Base-by-base conservation (phyloP, 2,329 filamentous ascomycete genomes). In the Pseudocercospora vitis region DNA sequence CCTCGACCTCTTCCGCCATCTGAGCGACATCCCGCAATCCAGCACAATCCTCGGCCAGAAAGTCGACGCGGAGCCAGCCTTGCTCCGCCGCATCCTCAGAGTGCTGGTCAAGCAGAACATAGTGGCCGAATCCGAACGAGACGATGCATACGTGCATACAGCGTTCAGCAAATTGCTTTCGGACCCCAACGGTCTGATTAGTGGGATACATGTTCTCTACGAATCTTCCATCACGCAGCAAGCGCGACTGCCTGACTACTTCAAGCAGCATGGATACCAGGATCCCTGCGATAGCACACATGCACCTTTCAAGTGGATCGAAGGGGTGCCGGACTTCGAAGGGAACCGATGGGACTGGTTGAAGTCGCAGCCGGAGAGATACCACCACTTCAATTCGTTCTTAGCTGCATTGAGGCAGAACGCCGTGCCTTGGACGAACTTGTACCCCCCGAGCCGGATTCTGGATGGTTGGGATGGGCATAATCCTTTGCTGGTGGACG, bases 401-500 rank as follows among this genome's bases (percentile, higher is more conserved):
- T 31, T 60, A 28, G 29, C 49, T 4, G 47, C 52, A 8, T 16
- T 59, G 4, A 47, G 56, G 14, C 33, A 40, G 18, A 49, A 40
- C 4, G 42, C 44, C 24, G 18, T 21, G 12, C 35, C 54, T 18
- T 59, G 54, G 54, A 44, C 55, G 32, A 39, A 50, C 0, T 9
- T 54, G 12, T 58, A 53, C 31, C 28, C 39, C 4, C 18, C 37
- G 4, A 48, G 52, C 14, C 37, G 14, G 14, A 28, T 58, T 7
- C 18, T 52, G 4, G 21, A 50, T 11, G 53, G 45, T 9, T 59
- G 50, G 51, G 56, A 63, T 44, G 45, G 23, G 9, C 23, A 46
- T 4, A 53, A 37, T 19, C 32, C 48, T 7, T 21, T 65, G 16
- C 35, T 62, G 12, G 63, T 65, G 8, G 64, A 66, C 37, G 51